Conservation (phyloP, 768 basidiomycete genomes). For the Suillus subalutaceus region DNA sequence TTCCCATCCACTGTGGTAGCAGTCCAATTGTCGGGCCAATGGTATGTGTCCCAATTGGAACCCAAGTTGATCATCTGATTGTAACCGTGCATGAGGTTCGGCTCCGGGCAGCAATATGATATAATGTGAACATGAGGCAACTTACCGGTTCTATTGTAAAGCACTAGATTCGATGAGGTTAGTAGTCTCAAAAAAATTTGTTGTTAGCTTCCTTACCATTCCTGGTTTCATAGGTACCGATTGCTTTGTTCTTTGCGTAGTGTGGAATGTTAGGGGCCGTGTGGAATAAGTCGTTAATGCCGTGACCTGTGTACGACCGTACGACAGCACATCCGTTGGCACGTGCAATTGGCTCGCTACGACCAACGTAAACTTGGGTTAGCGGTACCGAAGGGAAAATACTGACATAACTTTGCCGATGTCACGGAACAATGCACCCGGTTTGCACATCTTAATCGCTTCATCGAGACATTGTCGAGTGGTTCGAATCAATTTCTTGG, state of each 20-base stretch:
- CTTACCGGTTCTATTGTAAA: conserved; percentile 83
- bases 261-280: conserved; percentile 86
- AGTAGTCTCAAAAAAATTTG: not conserved
- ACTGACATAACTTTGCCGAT: conserved; percentile 84
- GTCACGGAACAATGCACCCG: conserved; percentile 88
- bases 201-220: conserved; percentile 59
- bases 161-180: conserved; percentile 36
- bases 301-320: conserved; percentile 90
- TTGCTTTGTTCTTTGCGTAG: conserved; percentile 92
- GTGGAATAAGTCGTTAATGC: conserved; percentile 88
- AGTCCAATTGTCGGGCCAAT: conserved; percentile 98
- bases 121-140: conserved; percentile 8
- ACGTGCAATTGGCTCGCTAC: conserved; percentile 85
- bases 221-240: conserved; percentile 93
- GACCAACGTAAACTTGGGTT: conserved; percentile 14
- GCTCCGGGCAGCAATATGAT: conserved; percentile 2
- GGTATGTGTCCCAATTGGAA: conserved; percentile 69
- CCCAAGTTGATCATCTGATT: conserved; percentile 91
- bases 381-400: conserved; percentile 4
- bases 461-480: conserved; percentile 85
- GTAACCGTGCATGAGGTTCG: conserved; percentile 20
- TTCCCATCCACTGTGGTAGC: conserved; percentile 92
- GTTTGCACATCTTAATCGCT: conserved; percentile 91
- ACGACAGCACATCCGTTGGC: conserved; percentile 88
- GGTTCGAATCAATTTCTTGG: conserved; percentile 78